These are phyloP conservation scores for Lachnellula occidentalis DNA, from an alignment of 2,329 filamentous ascomycete genomes.

Conservation along the genomic window DNA sequence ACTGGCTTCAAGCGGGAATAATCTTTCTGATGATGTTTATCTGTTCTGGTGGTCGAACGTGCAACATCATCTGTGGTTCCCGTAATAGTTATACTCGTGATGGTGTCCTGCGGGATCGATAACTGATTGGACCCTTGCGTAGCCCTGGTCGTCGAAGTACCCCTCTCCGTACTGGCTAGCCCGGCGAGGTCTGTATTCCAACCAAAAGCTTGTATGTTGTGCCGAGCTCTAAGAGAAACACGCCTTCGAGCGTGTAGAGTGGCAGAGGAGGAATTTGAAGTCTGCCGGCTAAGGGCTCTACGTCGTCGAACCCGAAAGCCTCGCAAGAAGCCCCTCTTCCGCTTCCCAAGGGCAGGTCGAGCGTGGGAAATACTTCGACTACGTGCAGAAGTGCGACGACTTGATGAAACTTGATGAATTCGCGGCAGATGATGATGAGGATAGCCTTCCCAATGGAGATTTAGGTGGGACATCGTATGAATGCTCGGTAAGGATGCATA, in stretches of 20 bases:
- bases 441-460: constrained; percentile 28
- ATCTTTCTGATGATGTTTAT: constrained; percentile 3
- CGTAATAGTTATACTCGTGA: constrained; percentile 2
- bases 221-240: constrained; percentile 14
- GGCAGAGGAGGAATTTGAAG: constrained; percentile 12
- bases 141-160: background rate
- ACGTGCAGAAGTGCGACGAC: constrained; percentile 5
- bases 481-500: constrained; percentile 23
- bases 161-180: background rate
- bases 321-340: constrained; percentile 11
- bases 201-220: constrained; percentile 22
- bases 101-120: background rate
- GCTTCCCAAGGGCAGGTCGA: constrained; percentile 13
- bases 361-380: constrained; percentile 9
- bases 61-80: constrained; percentile 15
- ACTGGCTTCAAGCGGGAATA: constrained; percentile 20
- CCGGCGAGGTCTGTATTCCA: constrained; percentile 10
- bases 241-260: constrained; percentile 13
- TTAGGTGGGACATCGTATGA: constrained; percentile 22
- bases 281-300: background rate
- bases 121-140: background rate
- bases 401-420: constrained; percentile 18
- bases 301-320: constrained; percentile 8
- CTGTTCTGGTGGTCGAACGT: constrained; percentile 9
- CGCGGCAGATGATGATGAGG: constrained; percentile 25